phyloP scores from a whole-genome alignment of 495 filamentous ascomycete genomes.

The Evernia prunastri region DNA sequence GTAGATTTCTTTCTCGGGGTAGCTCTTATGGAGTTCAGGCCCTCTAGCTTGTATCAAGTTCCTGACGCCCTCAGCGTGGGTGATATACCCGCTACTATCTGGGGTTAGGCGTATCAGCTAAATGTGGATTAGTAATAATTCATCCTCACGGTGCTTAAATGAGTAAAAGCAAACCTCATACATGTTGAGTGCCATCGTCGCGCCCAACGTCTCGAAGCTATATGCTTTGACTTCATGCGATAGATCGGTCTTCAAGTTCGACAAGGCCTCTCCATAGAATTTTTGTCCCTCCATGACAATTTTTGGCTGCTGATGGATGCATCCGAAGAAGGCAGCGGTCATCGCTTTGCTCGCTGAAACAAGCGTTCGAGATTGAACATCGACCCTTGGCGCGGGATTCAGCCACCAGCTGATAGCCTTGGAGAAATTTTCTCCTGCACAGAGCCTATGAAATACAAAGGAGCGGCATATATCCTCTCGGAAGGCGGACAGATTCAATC shows the following conservation, averaged over 20 bases:
- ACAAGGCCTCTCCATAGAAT: constrained; percentile 4
- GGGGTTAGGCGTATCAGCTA: constrained; percentile 6
- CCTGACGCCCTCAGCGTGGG: constrained; percentile 6
- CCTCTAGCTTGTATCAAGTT: constrained; percentile 9
- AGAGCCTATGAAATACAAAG: constrained; percentile 11
- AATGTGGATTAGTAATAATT: neutral
- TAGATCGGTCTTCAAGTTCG: constrained; percentile 2
- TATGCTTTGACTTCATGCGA: neutral
- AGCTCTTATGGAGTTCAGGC: constrained; percentile 9
- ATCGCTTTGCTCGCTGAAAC: constrained; percentile 18
- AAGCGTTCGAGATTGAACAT: constrained; percentile 14
- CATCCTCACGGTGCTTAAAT: neutral
- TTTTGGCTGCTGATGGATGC: constrained; percentile 5
- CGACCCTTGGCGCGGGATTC: constrained; percentile 5
- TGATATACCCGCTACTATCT: neutral
- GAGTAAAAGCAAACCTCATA: constrained; percentile 14
- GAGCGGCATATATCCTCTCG: constrained; percentile 16
- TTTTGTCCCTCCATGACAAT: neutral
- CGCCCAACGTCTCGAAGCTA: constrained; percentile 12
- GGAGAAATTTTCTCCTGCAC: neutral
- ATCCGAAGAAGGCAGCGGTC: constrained; percentile 13
- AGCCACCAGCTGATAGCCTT: constrained; percentile 15
- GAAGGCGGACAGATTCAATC: constrained; percentile 12
- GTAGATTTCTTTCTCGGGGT: constrained; percentile 15
- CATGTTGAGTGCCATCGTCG: constrained; percentile 19